phyloP scores from a whole-genome alignment of 225 moss, liverwort and hornwort genomes.

The Bryoerythrophyllum caledonicum region DNA sequence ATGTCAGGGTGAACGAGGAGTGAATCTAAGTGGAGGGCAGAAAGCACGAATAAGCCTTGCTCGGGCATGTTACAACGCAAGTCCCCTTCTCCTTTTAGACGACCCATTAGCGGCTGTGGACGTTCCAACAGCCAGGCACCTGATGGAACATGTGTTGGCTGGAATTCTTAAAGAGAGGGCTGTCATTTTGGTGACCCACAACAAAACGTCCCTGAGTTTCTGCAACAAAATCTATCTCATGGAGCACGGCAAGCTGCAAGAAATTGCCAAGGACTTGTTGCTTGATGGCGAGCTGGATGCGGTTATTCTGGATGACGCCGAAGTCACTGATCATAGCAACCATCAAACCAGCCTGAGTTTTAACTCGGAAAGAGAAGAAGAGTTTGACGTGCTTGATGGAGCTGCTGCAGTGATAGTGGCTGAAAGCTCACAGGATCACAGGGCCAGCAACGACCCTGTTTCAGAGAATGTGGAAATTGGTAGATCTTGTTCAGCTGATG shows the following conservation, averaged over 20 bases:
- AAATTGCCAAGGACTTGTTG: constrained; percentile 39
- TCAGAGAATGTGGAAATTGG: constrained; percentile 2
- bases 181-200: constrained; percentile 86
- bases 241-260: constrained; percentile 52
- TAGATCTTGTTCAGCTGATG: not conserved
- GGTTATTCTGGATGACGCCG: constrained; percentile 22
- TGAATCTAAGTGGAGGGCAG: constrained; percentile 95
- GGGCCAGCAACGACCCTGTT: not conserved
- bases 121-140: constrained; percentile 88
- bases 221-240: constrained; percentile 67
- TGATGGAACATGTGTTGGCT: constrained; percentile 76
- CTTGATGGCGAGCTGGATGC: constrained; percentile 31
- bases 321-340: not conserved
- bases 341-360: constrained; percentile 20
- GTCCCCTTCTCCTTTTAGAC: constrained; percentile 76
- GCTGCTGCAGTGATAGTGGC: constrained; percentile 16
- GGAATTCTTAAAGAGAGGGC: constrained; percentile 74
- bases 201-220: constrained; percentile 68
- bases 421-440: constrained; percentile 8
- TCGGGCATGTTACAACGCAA: constrained; percentile 79
- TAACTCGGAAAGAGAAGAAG: not conserved
- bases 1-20: constrained; percentile 79
- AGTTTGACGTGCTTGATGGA: constrained; percentile 26
- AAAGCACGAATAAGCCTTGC: constrained; percentile 89
- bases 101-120: constrained; percentile 97